These are phyloP conservation scores for Xylaria sp. DNA, from an alignment of 2,329 filamentous ascomycete genomes.

Conservation along the genomic window DNA sequence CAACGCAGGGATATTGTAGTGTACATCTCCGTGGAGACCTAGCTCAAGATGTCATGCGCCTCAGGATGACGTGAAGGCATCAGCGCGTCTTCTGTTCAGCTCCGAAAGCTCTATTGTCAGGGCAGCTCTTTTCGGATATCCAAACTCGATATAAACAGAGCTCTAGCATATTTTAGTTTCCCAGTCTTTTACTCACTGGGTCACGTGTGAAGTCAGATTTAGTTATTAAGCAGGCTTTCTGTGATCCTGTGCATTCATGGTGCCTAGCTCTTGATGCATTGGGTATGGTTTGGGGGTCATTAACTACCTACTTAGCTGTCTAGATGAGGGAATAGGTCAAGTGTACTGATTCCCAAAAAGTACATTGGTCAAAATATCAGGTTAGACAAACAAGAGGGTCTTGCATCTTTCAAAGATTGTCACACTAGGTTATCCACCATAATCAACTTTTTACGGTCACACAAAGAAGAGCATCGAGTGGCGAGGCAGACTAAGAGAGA, in stretches of 20 bases:
- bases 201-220: neutral
- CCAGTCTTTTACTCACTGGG: neutral
- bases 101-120: neutral
- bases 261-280: neutral
- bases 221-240: neutral
- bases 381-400: no score
- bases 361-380: no score
- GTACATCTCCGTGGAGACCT: neutral
- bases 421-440: no score
- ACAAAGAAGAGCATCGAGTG: no score
- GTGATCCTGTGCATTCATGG: neutral
- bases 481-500: neutral
- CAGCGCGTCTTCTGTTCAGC: neutral
- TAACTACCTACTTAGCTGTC: neutral
- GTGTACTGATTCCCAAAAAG: no score
- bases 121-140: neutral
- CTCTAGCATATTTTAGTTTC: neutral
- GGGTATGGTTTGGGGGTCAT: neutral
- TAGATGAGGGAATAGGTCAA: neutral
- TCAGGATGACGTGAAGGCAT: neutral
- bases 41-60: neutral
- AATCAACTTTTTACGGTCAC: no score
- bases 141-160: neutral
- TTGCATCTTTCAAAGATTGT: no score
- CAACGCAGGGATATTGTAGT: neutral